These are phyloP conservation scores for Coemansia sp. DNA, from an alignment of 192 early-diverging fungal genomes.

Conservation along the genomic window DNA sequence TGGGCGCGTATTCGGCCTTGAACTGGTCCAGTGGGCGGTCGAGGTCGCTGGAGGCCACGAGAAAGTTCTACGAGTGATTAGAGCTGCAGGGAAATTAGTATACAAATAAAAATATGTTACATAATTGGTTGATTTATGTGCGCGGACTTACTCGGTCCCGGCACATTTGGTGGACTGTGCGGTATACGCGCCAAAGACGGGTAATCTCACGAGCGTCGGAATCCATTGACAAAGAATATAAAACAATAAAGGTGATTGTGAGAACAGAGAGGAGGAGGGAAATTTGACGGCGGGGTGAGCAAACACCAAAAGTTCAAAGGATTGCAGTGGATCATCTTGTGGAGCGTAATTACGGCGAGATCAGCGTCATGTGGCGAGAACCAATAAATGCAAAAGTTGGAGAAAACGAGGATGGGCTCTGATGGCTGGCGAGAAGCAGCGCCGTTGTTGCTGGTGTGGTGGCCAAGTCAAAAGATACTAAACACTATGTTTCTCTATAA, in stretches of 20 bases:
- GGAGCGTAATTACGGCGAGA: too few species aligned
- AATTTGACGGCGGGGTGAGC: not conserved
- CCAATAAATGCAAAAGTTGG: too few species aligned
- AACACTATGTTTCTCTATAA: conserved; percentile 74
- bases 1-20: conserved; percentile 59
- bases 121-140: not conserved
- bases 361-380: too few species aligned
- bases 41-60: conserved; percentile 72
- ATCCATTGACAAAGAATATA: conserved; percentile 18
- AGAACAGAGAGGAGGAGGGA: not conserved
- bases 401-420: too few species aligned
- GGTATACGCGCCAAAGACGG: conserved; percentile 77
- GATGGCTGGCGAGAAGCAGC: not conserved
- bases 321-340: too few species aligned
- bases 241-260: not conserved
- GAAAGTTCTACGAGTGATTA: too few species aligned
- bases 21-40: conserved; percentile 81
- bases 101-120: not conserved
- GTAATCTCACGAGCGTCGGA: conserved; percentile 58
- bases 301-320: too few species aligned
- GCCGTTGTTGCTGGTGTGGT: too few species aligned
- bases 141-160: conserved; percentile 60
- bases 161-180: conserved; percentile 88
- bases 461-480: too few species aligned
- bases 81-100: too few species aligned